phyloP scores from a whole-genome alignment of 495 filamentous ascomycete species.

The Pseudevernia furfuracea region DNA sequence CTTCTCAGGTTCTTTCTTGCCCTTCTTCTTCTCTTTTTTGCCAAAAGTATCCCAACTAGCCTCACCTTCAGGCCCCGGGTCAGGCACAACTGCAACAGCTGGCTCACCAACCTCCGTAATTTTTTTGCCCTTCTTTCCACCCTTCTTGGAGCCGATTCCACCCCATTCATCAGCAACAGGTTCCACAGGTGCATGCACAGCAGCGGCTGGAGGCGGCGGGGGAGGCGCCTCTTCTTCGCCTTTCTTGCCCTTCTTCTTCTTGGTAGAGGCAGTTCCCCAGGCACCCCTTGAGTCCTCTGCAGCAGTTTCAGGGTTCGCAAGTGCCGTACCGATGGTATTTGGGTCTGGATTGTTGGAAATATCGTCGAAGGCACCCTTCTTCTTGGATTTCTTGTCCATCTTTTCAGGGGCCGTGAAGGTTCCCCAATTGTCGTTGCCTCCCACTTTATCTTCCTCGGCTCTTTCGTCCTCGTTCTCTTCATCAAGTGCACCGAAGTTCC shows the following conservation, averaged over 20 bases:
- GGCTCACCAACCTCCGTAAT: conserved; percentile 24
- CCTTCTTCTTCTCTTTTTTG: conserved; percentile 32
- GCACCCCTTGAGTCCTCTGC: conserved; percentile 22
- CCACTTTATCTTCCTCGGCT: conserved; percentile 21
- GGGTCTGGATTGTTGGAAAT: conserved; percentile 15
- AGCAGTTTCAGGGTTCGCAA: conserved; percentile 20
- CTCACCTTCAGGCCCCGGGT: conserved; percentile 23
- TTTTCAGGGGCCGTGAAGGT: conserved; percentile 20
- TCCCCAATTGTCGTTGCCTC: conserved; percentile 21
- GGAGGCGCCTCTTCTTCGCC: conserved; percentile 17
- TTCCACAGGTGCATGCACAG: conserved; percentile 14
- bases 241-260: conserved; percentile 28
- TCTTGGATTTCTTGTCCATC: conserved; percentile 28
- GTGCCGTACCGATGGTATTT: conserved; percentile 21
- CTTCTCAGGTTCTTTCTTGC: conserved; percentile 21
- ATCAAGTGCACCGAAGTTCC: conserved; percentile 33
- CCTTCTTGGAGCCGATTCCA: conserved; percentile 27
- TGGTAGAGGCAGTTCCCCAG: conserved; percentile 23
- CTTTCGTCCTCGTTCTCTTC: conserved; percentile 26
- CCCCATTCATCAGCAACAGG: conserved; percentile 23
- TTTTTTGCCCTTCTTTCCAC: conserved; percentile 31
- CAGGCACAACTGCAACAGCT: conserved; percentile 16
- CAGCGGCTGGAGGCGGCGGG: conserved; percentile 15
- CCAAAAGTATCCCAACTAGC: conserved; percentile 19
- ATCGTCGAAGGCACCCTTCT: conserved; percentile 25